These are phyloP conservation scores for Penicillium sp. DNA, from an alignment of 2,329 filamentous ascomycete genomes.

Conservation along the genomic window DNA sequence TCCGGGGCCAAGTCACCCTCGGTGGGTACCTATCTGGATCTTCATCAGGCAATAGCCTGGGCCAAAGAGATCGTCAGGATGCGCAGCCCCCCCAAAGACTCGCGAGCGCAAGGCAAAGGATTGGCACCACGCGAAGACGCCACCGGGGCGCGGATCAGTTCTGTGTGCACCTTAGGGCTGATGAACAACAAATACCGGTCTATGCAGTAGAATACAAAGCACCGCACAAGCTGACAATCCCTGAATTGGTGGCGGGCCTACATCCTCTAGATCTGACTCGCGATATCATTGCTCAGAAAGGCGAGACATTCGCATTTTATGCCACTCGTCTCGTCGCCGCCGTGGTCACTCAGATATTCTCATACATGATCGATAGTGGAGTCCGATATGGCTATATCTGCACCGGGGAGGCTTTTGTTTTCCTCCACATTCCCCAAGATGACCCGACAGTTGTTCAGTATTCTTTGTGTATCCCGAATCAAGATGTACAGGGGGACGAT, in stretches of 20 bases:
- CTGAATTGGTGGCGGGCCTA: constrained; percentile 23
- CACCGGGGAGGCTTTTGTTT: constrained; percentile 29
- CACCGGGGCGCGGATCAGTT: constrained; percentile 22
- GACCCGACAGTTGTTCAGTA: constrained; percentile 19
- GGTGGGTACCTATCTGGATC: constrained; percentile 11
- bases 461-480: constrained; percentile 21
- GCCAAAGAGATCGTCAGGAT: constrained; percentile 13
- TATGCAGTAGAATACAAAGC: constrained; percentile 27
- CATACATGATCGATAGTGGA: constrained; percentile 24
- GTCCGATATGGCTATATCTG: constrained; percentile 25
- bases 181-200: constrained; percentile 16
- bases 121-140: constrained; percentile 9
- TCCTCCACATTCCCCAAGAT: constrained; percentile 21
- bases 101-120: constrained; percentile 8
- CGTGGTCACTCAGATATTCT: constrained; percentile 26
- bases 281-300: constrained; percentile 22
- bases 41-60: constrained; percentile 14
- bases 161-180: constrained; percentile 17
- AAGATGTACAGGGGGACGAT: constrained; percentile 21
- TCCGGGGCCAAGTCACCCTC: constrained; percentile 14
- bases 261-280: constrained; percentile 19
- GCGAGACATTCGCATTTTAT: constrained; percentile 22
- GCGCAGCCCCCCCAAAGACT: constrained; percentile 1
- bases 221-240: constrained; percentile 20
- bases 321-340: constrained; percentile 21